Evolutionary conservation across 2,329 filamentous ascomycete species (phyloP).

Genomic region (Pestalotiopsis sp.): DNA sequence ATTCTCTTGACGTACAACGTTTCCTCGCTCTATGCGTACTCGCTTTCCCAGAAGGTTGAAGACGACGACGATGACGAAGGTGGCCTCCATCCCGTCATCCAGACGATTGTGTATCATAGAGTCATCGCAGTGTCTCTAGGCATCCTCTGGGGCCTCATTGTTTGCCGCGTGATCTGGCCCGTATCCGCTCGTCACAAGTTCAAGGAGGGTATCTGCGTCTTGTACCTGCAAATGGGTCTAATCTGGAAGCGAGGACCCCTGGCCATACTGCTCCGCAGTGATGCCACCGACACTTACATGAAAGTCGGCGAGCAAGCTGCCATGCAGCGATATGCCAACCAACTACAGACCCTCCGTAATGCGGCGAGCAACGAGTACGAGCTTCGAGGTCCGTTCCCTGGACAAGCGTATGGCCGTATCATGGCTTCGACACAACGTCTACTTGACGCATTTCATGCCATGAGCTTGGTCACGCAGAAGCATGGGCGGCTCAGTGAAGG

Average conservation of each 20-base stretch:
- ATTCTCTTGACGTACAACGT: slow-evolving; percentile 96
- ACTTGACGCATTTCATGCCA: slow-evolving; percentile 92
- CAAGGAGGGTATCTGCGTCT: slow-evolving; percentile 83
- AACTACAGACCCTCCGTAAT: slow-evolving; percentile 71
- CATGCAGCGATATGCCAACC: slow-evolving; percentile 77
- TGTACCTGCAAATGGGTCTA: slow-evolving; percentile 92
- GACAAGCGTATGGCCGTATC: slow-evolving; percentile 71
- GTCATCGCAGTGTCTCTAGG: slow-evolving; percentile 84
- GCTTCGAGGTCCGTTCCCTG: slow-evolving; percentile 83
- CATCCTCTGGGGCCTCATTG: slow-evolving; percentile 87
- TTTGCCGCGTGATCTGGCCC: slow-evolving; percentile 90
- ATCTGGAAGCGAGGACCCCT: slow-evolving; percentile 96
- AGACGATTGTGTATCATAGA: slow-evolving; percentile 85
- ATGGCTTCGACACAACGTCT: slow-evolving; percentile 80
- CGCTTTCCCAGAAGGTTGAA: slow-evolving; percentile 76
- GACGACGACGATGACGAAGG: slow-evolving; percentile 89
- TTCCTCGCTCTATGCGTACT: slow-evolving; percentile 91
- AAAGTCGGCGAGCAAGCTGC: slow-evolving; percentile 84
- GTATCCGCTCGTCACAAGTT: slow-evolving; percentile 88
- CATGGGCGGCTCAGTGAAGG: slow-evolving; percentile 75
- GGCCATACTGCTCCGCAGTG: slow-evolving; percentile 66
- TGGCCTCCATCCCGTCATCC: slow-evolving; percentile 79
- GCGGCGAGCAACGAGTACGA: slow-evolving; percentile 86
- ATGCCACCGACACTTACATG: slow-evolving; percentile 70
- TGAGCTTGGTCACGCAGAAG: slow-evolving; percentile 89